phyloP scores from a whole-genome alignment of 306 rosid species.

The Vigna trinervia region DNA sequence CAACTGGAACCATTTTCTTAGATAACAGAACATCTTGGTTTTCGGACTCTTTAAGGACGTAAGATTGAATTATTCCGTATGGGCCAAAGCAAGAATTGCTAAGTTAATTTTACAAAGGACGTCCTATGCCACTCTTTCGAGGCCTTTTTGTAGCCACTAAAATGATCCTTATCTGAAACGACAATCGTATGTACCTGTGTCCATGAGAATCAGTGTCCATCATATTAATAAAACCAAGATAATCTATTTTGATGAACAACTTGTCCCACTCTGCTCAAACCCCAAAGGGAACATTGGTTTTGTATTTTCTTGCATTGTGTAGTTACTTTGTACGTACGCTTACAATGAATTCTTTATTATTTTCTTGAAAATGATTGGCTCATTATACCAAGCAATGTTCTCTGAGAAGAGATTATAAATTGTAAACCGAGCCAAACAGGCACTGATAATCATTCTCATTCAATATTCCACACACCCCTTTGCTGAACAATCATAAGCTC shows the following conservation, averaged over 20 bases:
- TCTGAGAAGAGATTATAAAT: background rate
- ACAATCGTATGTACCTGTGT: background rate
- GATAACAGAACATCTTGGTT: background rate
- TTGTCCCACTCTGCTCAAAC: background rate
- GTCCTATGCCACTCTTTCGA: background rate
- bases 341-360: constrained; percentile 6
- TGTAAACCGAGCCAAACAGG: background rate
- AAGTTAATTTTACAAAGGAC: background rate
- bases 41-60: background rate
- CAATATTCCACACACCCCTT: background rate
- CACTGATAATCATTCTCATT: background rate
- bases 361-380: constrained; percentile 16
- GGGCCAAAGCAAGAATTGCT: background rate
- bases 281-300: background rate
- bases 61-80: background rate
- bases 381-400: background rate
- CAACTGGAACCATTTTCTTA: background rate
- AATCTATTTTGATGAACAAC: background rate
- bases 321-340: background rate
- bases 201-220: background rate
- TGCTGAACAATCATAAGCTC: background rate
- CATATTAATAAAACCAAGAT: background rate
- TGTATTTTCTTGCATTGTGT: constrained; percentile 1
- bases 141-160: constrained; percentile 5
- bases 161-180: constrained; percentile 37